Percentiles rank a stretch among this genome's conserved stretches.
These are phyloP conservation scores for Cutaneotrichosporon curvatum DNA, from an alignment of 1,284 basidiomycete genomes.

Conservation along the genomic window DNA sequence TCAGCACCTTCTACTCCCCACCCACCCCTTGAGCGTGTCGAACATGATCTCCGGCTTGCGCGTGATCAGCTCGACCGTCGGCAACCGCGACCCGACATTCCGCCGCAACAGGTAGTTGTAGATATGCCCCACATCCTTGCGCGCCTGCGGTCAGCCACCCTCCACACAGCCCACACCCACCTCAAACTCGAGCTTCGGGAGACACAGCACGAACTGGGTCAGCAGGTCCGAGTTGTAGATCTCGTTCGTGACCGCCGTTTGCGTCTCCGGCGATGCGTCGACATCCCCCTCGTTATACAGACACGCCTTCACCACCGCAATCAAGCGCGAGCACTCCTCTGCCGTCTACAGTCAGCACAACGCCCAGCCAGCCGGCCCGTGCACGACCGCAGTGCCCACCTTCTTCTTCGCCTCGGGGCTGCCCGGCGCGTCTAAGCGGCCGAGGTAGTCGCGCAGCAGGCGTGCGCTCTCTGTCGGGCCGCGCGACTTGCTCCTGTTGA, in stretches of 20 bases:
- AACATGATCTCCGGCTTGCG: conserved; percentile 84
- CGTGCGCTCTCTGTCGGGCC: conserved; percentile 78
- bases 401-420: conserved; percentile 68
- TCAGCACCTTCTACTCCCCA: conserved; percentile 6
- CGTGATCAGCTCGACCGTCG: conserved; percentile 89
- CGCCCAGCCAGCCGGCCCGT: no score
- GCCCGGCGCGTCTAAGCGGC: conserved; percentile 60
- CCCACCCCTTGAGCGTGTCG: conserved; percentile 66
- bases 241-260: conserved; percentile 91
- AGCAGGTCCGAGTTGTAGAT: conserved; percentile 87
- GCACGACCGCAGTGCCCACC: conserved; percentile 50
- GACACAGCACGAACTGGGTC: conserved; percentile 69
- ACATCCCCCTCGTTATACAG: conserved; percentile 33
- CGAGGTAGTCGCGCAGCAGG: conserved; percentile 68
- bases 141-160: conserved; percentile 44
- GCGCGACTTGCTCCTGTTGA: conserved; percentile 72
- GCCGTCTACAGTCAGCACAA: conserved; percentile 6
- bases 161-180: conserved; percentile 51
- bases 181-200: conserved; percentile 89
- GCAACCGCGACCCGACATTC: conserved; percentile 85
- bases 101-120: conserved; percentile 92
- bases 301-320: conserved; percentile 26
- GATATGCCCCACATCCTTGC: conserved; percentile 93
- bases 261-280: conserved; percentile 61
- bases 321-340: conserved; percentile 32